A percentile compares a stretch with the other conserved stretches of the same genome.
Evolutionary conservation across 495 filamentous ascomycete genomes (phyloP).

Genomic region (Aspergillus leporis): DNA sequence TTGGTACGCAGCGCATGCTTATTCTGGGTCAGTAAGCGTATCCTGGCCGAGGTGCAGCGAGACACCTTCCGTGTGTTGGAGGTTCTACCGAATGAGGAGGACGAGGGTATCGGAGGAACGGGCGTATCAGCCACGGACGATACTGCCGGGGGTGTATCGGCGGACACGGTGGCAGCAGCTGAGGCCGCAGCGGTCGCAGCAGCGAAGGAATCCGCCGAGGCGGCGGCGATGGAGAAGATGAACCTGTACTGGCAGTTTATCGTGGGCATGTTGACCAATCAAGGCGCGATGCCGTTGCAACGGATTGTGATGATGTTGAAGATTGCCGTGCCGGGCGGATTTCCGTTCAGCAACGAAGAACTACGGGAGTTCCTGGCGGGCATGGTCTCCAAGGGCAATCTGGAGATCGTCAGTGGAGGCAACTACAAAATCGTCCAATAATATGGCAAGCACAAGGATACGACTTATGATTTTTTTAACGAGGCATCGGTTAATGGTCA

Average conservation of each 20-base stretch:
- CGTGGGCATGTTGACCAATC: conserved; percentile 90
- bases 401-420: conserved; percentile 71
- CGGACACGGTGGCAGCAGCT: conserved; percentile 46
- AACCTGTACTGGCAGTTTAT: conserved; percentile 89
- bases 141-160: conserved; percentile 28
- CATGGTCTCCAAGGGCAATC: conserved; percentile 68
- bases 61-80: conserved; percentile 67
- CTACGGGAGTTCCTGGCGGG: conserved; percentile 73
- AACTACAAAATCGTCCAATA: conserved; percentile 60
- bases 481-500: conserved; percentile 5
- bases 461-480: conserved; percentile 13
- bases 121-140: conserved; percentile 33
- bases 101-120: conserved; percentile 31
- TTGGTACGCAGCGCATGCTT: conserved; percentile 75
- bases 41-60: conserved; percentile 60
- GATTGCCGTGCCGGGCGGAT: conserved; percentile 83
- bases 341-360: conserved; percentile 76
- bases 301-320: conserved; percentile 92
- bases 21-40: conserved; percentile 82
- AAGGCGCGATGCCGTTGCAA: conserved; percentile 73
- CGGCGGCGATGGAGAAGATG: conserved; percentile 70
- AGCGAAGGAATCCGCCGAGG: conserved; percentile 46
- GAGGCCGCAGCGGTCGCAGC: conserved; percentile 52
- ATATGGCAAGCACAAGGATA: background rate
- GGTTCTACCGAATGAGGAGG: conserved; percentile 50